phyloP scores from a whole-genome alignment of 345 rosid species.

The Kernera saxatilis region DNA sequence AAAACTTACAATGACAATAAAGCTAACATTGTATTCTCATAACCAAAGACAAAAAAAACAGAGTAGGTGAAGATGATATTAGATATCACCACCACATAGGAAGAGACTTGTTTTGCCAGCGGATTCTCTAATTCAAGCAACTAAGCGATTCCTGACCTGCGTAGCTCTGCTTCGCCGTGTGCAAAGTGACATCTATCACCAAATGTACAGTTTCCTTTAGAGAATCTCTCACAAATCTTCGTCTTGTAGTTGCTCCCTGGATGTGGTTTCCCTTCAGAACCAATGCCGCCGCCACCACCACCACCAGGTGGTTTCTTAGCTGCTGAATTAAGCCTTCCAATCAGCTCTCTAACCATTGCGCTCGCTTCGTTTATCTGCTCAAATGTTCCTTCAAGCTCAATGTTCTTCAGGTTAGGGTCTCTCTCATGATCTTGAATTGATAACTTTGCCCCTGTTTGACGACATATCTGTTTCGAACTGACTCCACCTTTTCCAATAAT shows the following conservation, averaged over 20 bases:
- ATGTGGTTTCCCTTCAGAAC: constrained; percentile 34
- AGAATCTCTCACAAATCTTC: constrained; percentile 71
- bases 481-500: constrained; percentile 94
- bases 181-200: constrained; percentile 95
- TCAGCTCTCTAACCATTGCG: constrained; percentile 88
- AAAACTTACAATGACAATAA: constrained; percentile 16
- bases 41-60: background rate
- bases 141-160: constrained; percentile 41
- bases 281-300: constrained; percentile 3
- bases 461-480: constrained; percentile 84
- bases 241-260: constrained; percentile 67
- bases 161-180: constrained; percentile 82
- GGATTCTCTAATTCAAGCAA: background rate
- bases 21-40: constrained; percentile 22
- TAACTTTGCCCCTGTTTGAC: constrained; percentile 82
- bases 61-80: constrained; percentile 11
- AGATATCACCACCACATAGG: constrained; percentile 7
- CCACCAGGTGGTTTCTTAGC: constrained; percentile 31
- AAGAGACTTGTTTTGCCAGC: constrained; percentile 4
- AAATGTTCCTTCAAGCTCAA: constrained; percentile 90
- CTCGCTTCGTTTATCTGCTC: constrained; percentile 97
- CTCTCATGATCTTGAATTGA: constrained; percentile 81
- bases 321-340: constrained; percentile 57
- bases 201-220: constrained; percentile 77
- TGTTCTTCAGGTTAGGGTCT: constrained; percentile 76